phyloP scores from a whole-genome alignment of 129 eudicot genomes.

The Cynara cardunculus region DNA sequence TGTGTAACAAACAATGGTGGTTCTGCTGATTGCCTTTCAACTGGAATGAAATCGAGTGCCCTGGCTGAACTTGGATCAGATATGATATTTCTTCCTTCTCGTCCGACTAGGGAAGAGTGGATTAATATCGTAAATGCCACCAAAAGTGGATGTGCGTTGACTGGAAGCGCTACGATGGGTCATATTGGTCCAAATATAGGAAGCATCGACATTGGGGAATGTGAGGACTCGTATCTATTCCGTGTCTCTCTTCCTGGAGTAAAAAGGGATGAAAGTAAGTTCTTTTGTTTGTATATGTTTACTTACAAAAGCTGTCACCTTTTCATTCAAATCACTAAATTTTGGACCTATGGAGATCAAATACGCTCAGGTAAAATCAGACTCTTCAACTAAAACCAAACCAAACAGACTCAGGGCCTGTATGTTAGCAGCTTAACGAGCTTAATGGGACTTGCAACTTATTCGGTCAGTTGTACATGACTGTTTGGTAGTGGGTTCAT shows the following conservation, averaged over 20 bases:
- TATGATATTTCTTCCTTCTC: slow-evolving; percentile 57
- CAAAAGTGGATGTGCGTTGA: slow-evolving; percentile 49
- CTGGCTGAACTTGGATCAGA: slow-evolving; percentile 43
- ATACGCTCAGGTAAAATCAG: not conserved
- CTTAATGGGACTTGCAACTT: too few species aligned
- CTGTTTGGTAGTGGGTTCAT: too few species aligned
- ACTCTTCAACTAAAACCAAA: not conserved
- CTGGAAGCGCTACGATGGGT: slow-evolving; percentile 78
- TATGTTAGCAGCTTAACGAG: too few species aligned
- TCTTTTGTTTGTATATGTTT: not conserved
- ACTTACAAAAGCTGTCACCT: not conserved
- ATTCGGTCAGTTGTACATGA: too few species aligned
- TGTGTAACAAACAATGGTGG: slow-evolving; percentile 21
- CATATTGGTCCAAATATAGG: slow-evolving; percentile 68
- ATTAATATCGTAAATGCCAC: slow-evolving; percentile 48
- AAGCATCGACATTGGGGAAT: slow-evolving; percentile 68
- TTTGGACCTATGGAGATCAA: not conserved
- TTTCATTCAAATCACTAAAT: not conserved
- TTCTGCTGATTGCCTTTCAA: slow-evolving; percentile 1
- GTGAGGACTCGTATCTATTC: slow-evolving; percentile 69
- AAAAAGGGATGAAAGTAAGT: slow-evolving; percentile 82
- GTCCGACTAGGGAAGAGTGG: slow-evolving; percentile 67
- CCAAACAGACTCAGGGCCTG: not conserved
- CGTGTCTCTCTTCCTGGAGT: slow-evolving; percentile 97
- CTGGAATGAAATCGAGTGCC: slow-evolving; percentile 25